These are phyloP conservation scores for Fusarium sp. DNA, from an alignment of 2,329 filamentous ascomycete genomes.

Conservation along the genomic window DNA sequence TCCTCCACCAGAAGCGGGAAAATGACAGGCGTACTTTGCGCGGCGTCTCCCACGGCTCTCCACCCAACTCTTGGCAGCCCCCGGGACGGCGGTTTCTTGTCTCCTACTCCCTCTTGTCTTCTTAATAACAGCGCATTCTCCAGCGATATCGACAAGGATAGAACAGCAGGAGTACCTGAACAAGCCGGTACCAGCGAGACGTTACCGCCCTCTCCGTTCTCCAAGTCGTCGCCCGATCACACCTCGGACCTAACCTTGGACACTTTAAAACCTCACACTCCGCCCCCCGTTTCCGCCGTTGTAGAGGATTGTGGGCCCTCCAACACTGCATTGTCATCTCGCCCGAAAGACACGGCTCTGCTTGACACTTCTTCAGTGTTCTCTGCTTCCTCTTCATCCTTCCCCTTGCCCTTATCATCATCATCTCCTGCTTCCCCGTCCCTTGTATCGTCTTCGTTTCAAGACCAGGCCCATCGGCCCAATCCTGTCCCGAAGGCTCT, in stretches of 20 bases:
- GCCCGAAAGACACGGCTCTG: constrained; percentile 24
- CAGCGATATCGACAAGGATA: constrained; percentile 21
- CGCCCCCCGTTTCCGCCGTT: constrained; percentile 25
- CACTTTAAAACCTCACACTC: constrained; percentile 37
- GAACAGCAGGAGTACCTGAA: constrained; percentile 21
- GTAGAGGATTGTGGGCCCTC: constrained; percentile 47
- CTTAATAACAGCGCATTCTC: constrained; percentile 41
- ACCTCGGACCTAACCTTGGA: constrained; percentile 17
- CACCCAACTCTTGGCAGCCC: constrained; percentile 65
- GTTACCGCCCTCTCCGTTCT: constrained; percentile 26
- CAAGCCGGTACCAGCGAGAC: constrained; percentile 14
- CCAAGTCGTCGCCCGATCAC: constrained; percentile 24
- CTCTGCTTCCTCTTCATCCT: constrained; percentile 16
- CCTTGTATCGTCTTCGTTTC: constrained; percentile 47
- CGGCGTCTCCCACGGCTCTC: constrained; percentile 65
- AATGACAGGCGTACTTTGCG: constrained; percentile 47
- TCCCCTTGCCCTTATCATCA: constrained; percentile 16
- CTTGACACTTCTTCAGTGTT: constrained; percentile 12
- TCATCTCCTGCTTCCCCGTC: constrained; percentile 18
- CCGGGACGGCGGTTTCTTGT: constrained; percentile 36
- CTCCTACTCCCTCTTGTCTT: constrained; percentile 35
- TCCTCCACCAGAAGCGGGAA: constrained; percentile 42
- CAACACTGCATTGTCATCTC: constrained; percentile 33
- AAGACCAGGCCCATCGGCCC: constrained; percentile 22
- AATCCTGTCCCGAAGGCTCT: constrained; percentile 84